Percentiles rank a stretch among this genome's conserved stretches.
These are phyloP conservation scores for Flaveria sonorensis DNA, from an alignment of 129 eudicot genomes.

Conservation along the genomic window DNA sequence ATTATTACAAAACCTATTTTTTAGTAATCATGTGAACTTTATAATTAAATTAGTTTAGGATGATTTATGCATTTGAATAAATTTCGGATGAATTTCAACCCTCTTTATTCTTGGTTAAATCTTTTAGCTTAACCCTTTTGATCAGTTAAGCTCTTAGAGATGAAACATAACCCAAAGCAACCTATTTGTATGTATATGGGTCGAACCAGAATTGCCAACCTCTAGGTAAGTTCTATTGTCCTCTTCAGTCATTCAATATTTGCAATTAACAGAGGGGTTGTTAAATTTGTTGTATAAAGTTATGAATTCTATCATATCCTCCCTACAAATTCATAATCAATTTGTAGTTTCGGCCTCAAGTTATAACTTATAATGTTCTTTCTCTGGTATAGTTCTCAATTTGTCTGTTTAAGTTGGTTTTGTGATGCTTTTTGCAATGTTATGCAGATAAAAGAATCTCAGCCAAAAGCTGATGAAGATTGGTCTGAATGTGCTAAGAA, in stretches of 20 bases:
- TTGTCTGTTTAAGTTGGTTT: not conserved
- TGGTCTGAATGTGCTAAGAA: constrained; percentile 81
- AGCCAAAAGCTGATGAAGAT: constrained; percentile 58
- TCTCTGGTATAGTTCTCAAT: not conserved
- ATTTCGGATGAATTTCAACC: not conserved
- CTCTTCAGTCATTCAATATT: not conserved
- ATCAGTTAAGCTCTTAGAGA: not conserved
- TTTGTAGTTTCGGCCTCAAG: not conserved
- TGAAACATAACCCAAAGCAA: not conserved
- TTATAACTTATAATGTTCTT: not conserved
- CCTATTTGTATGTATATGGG: not conserved
- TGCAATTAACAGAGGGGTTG: not conserved
- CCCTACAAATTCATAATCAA: not conserved
- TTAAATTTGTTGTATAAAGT: not conserved
- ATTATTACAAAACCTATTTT: not conserved
- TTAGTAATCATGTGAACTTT: not conserved
- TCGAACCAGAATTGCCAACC: not conserved
- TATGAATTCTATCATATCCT: not conserved
- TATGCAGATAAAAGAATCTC: constrained; percentile 51
- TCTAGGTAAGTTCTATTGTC: not conserved
- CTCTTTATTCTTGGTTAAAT: not conserved
- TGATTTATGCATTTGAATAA: not conserved
- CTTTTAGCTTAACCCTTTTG: not conserved
- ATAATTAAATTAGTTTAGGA: not conserved
- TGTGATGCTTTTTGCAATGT: not conserved